These are phyloP conservation scores for Aaosphaeria arxii DNA, from an alignment of 2,329 filamentous ascomycete species.

Conservation along the genomic window DNA sequence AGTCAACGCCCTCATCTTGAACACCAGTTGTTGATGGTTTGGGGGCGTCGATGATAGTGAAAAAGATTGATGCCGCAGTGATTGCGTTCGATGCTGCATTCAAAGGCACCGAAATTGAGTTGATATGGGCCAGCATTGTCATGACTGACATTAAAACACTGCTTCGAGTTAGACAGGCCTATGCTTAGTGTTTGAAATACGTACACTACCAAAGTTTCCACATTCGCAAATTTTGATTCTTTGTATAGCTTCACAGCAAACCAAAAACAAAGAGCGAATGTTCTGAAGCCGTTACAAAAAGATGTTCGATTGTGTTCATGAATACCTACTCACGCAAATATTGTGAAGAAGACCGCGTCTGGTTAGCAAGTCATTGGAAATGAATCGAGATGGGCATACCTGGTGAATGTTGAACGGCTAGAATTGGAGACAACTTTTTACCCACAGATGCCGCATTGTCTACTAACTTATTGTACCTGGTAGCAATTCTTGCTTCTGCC, in stretches of 20 bases:
- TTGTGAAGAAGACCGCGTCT: conserved; percentile 3
- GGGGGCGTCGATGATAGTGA: conserved; percentile 10
- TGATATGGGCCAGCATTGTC: conserved; percentile 6
- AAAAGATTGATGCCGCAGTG: conserved; percentile 5
- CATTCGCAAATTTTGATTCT: background rate
- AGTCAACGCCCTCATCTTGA: conserved; percentile 5
- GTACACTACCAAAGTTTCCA: conserved; percentile 6
- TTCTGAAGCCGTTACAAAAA: background rate
- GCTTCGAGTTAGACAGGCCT: background rate
- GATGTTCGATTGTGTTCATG: background rate
- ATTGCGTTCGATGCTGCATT: conserved; percentile 4
- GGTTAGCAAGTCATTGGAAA: background rate
- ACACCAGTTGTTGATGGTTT: conserved; percentile 1
- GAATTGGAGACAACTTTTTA: conserved; percentile 6
- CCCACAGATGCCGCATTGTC: conserved; percentile 2
- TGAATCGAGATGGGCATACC: background rate
- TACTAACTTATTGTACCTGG: conserved; percentile 4
- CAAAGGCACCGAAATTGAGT: conserved; percentile 4
- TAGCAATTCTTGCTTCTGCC: conserved; percentile 8
- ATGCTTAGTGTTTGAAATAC: background rate
- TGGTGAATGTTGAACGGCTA: conserved; percentile 10
- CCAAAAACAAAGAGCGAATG: conserved; percentile 8
- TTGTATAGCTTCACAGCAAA: conserved; percentile 4
- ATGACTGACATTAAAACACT: conserved; percentile 8
- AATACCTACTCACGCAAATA: conserved; percentile 1